Conservation (phyloP, 331 rosid species). For the Erythrophleum ivorense region DNA sequence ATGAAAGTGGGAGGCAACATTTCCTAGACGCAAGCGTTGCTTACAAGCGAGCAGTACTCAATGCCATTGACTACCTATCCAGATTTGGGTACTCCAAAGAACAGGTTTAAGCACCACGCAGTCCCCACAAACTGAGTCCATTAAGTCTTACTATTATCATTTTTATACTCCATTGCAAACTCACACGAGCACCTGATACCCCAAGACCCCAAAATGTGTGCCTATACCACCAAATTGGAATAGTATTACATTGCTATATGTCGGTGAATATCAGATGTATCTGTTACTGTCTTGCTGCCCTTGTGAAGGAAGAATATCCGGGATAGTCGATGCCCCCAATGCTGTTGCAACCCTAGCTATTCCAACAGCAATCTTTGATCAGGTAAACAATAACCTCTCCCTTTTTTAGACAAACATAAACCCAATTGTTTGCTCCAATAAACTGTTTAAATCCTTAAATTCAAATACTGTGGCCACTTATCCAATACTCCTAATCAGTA, state of each 20-base stretch:
- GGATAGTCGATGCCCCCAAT: slow-evolving; percentile 66
- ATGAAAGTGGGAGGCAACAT: slow-evolving; percentile 70
- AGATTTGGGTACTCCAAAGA: slow-evolving; percentile 71
- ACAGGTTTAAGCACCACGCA: slow-evolving; percentile 48
- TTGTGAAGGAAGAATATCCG: slow-evolving; percentile 72
- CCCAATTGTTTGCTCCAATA: slow-evolving; percentile 1
- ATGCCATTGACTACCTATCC: slow-evolving; percentile 62
- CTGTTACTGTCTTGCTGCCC: slow-evolving; percentile 71
- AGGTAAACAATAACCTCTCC: slow-evolving; percentile 40
- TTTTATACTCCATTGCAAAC: not conserved
- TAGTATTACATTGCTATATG: not conserved
- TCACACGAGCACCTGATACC: not conserved
- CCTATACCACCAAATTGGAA: not conserved
- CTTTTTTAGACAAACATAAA: too few species aligned
- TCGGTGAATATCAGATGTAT: slow-evolving; percentile 44
- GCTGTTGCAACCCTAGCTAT: slow-evolving; percentile 73
- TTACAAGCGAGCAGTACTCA: slow-evolving; percentile 66
- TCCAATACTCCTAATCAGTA: not conserved
- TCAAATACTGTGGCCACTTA: slow-evolving; percentile 4
- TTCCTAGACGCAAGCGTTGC: slow-evolving; percentile 73
- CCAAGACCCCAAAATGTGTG: not conserved
- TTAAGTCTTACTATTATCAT: not conserved
- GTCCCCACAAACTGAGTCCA: not conserved
- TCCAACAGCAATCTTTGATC: slow-evolving; percentile 69
- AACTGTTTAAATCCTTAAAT: slow-evolving; percentile 6